Evolutionary conservation across 345 rosid genomes (phyloP).

Genomic region (Linum tenue): DNA sequence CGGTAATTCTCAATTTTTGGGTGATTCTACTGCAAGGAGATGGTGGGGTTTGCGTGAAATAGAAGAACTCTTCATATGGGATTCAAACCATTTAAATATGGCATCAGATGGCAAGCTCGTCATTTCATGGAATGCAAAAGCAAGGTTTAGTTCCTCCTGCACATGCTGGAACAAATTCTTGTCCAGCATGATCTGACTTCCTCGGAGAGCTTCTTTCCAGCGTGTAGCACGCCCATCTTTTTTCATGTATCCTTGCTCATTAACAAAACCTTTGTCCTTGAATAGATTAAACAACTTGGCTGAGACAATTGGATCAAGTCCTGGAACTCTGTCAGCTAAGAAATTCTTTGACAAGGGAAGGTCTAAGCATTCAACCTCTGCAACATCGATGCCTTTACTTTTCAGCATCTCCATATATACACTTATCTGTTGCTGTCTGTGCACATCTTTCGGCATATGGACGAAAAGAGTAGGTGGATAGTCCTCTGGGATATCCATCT

Average conservation of each 20-base stretch:
- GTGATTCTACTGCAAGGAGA: too few relatives aligned
- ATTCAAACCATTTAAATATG: constrained; percentile 86
- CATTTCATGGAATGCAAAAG: constrained; percentile 91
- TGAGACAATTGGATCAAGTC: constrained; percentile 40
- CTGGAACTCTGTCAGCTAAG: constrained; percentile 59
- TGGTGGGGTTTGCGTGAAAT: too few relatives aligned
- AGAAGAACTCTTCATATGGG: constrained; percentile 35
- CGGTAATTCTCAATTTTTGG: too few relatives aligned
- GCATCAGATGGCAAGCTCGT: constrained; percentile 75
- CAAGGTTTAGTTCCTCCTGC: constrained; percentile 86
- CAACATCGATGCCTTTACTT: constrained; percentile 61
- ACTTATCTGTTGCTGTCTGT: constrained; percentile 54
- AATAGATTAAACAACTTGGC: constrained; percentile 47
- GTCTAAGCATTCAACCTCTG: constrained; percentile 65
- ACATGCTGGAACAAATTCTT: constrained; percentile 52
- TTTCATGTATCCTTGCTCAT: constrained; percentile 65
- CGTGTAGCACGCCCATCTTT: constrained; percentile 58
- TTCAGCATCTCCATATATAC: constrained; percentile 42
- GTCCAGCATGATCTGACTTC: constrained; percentile 27
- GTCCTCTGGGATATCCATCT: constrained; percentile 36
- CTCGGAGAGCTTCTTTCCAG: constrained; percentile 53
- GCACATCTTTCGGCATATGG: constrained; percentile 79
- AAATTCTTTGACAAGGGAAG: constrained; percentile 40
- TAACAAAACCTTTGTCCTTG: constrained; percentile 47
- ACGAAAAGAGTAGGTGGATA: constrained; percentile 87